Evolutionary conservation across 2,329 filamentous ascomycete genomes (phyloP), one percentile per base, ranked within the genome.

Genomic region (Onygena corvina): DNA sequence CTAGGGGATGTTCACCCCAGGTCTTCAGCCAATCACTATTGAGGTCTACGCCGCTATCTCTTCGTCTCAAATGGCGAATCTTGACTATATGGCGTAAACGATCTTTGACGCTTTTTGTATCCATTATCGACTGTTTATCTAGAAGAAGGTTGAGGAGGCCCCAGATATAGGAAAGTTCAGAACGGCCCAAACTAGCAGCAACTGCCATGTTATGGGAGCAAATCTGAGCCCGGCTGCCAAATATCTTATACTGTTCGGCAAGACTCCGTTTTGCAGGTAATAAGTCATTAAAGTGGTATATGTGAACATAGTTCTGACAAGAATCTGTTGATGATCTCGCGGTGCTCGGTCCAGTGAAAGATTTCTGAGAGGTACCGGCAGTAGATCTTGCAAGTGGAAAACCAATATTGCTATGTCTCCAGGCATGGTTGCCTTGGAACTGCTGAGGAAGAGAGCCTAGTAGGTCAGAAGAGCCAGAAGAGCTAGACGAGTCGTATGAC

Each of bases 161-260:
- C 92, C 92, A 98, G 4, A 94, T 77, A 57, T 87, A 79, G 21
- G 84, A 82, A 25, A 93, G 67, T 54, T 94, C 86, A 11, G 72
- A 64, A 54, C 79, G 76, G 3, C 83, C 85, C 56, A 83, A 75
- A 54, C 79, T 81, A 56, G 80, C 75, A 6, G 90, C 89, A 40
- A 93, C 80, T 1, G 69, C 68, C 6, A 88, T 86, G 63, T 98
- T 98, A 59, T 93, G 83, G 38, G 77, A 73, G 64, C 90, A 96
- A 2, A 94, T 80, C 31, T 83, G 77, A n/a, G 80, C 77, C 0
- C 84, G 83, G 53, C 88, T 80, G 2, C 88, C 88, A 62, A 92
- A 89, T 11, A 95, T 84, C 20, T 76, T 76, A 65, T 96, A 98
- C 56, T 84, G 78, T 50, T 79, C 71, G 1, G 88, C 92, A 53